Evolutionary conservation across 176 grass and related monocot genomes (phyloP), one percentile per base, ranked within the genome.

Genomic region (Oryza meridionalis): DNA sequence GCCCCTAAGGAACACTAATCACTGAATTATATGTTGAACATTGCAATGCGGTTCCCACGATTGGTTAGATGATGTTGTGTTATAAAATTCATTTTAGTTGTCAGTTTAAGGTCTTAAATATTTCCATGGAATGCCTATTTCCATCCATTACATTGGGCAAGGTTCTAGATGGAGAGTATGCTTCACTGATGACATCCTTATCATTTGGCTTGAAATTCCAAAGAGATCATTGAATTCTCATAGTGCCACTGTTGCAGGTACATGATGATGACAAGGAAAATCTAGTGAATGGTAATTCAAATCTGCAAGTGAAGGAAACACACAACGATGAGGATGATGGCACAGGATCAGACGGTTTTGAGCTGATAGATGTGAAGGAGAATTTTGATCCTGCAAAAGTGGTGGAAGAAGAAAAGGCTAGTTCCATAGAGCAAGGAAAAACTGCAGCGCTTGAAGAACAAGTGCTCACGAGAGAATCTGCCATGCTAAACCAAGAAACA

Each of bases 271-370:
- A 91, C 77, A 85, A 88, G 42, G 68, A 82, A 79, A 77, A 65
- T 75, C 26, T 88, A 79, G 35, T 49, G 4, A 86, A 89, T 32
- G 77, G 83, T 14, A 73, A 87, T 64, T 87, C 89, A 76, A 83
- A 87, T 64, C 32, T 80, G 35, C 58, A 80, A 65, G 37, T 35
- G 29, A 91, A 91, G 83, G 85, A 79, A 85, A 74, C 64, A 84
- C 77, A 85, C 59, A 91, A 82, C 45, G 79, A 88, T 70, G 92
- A 91, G 27, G 88, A 98, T 67, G 92, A 95, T 43, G 96, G 88
- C 55, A 71, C 85, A 84, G 84, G 91, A 85, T 93, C 88, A 21
- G 96, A 93, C 65, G 90, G 88, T 38, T 90, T 87, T 85, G 94
- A 97, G 77, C 69, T 82, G 73, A 86, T 94, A 85, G 84, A 94